Evolutionary conservation across 768 basidiomycete species (phyloP).

Genomic region (Sistotremastrum niveocremeum): DNA sequence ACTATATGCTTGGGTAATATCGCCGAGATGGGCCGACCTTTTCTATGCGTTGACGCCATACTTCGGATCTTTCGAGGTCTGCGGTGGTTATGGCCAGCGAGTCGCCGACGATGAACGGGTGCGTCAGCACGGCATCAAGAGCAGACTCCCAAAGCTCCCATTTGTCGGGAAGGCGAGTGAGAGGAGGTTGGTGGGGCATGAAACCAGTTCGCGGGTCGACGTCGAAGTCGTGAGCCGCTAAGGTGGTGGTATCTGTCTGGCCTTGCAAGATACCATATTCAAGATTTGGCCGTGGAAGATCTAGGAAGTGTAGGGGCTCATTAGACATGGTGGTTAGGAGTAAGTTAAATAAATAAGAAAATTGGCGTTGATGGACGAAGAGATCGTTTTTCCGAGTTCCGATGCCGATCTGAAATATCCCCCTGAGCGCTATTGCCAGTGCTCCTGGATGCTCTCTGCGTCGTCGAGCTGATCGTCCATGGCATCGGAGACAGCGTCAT

Average conservation of each 20-base stretch:
- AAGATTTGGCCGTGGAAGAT: too few relatives aligned
- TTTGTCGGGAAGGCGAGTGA: constrained; percentile 39
- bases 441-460: too few relatives aligned
- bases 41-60: constrained; percentile 29
- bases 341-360: too few relatives aligned
- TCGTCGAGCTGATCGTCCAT: too few relatives aligned
- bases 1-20: not conserved
- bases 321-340: too few relatives aligned
- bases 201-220: constrained; percentile 87
- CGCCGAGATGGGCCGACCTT: not conserved
- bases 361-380: too few relatives aligned
- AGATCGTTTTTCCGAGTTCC: too few relatives aligned
- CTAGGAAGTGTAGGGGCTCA: too few relatives aligned
- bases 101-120: constrained; percentile 45
- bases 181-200: constrained; percentile 69
- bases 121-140: constrained; percentile 35
- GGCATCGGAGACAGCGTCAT: too few relatives aligned
- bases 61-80: constrained; percentile 21
- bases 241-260: constrained; percentile 23
- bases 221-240: constrained; percentile 54
- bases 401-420: too few relatives aligned
- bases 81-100: constrained; percentile 13
- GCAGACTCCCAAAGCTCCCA: constrained; percentile 66
- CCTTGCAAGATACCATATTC: too few relatives aligned
- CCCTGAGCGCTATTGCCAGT: too few relatives aligned